A percentile compares a stretch with the other conserved stretches of the same genome.
phyloP scores from a whole-genome alignment of 208 protist genomes.

The Herpetomonas muscarum region DNA sequence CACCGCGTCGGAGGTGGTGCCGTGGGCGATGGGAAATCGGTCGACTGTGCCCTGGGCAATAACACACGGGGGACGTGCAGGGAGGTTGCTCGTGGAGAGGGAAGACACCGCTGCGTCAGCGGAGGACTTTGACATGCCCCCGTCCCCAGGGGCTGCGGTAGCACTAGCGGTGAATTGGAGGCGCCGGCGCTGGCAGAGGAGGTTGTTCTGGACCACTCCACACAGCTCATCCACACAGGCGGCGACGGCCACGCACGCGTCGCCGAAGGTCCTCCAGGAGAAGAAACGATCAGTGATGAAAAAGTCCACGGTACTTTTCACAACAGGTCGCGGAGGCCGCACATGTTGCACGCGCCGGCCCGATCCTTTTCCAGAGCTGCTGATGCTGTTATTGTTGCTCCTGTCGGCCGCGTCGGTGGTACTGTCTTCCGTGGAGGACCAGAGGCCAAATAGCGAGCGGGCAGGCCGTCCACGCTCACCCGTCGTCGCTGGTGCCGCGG shows the following conservation, averaged over 20 bases:
- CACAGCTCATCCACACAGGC: conserved; percentile 63
- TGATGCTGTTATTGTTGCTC: not conserved
- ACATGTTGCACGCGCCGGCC: not conserved
- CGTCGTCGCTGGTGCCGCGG: not conserved
- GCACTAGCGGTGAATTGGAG: conserved; percentile 3
- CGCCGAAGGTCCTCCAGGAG: conserved; percentile 64
- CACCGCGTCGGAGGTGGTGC: conserved; percentile 43
- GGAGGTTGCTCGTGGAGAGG: not conserved
- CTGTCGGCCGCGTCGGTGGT: not conserved
- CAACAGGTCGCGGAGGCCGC: conserved; percentile 9
- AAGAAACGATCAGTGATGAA: conserved; percentile 66
- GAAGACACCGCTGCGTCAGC: not conserved
- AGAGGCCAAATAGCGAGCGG: no score
- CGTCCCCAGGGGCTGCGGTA: not conserved
- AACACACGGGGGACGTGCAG: conserved; percentile 31
- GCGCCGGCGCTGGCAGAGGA: conserved; percentile 8
- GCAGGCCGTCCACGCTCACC: no score
- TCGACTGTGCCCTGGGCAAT: conserved; percentile 44
- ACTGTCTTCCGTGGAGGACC: no score
- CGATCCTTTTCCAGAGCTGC: not conserved
- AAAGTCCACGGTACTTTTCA: conserved; percentile 39
- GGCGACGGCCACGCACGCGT: conserved; percentile 55
- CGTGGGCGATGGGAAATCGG: conserved; percentile 61
- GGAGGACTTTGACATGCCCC: not conserved
- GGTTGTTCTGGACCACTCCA: conserved; percentile 25